These are phyloP conservation scores for Eustoma russellianum DNA, from an alignment of 257 asterid species.

Conservation along the genomic window DNA sequence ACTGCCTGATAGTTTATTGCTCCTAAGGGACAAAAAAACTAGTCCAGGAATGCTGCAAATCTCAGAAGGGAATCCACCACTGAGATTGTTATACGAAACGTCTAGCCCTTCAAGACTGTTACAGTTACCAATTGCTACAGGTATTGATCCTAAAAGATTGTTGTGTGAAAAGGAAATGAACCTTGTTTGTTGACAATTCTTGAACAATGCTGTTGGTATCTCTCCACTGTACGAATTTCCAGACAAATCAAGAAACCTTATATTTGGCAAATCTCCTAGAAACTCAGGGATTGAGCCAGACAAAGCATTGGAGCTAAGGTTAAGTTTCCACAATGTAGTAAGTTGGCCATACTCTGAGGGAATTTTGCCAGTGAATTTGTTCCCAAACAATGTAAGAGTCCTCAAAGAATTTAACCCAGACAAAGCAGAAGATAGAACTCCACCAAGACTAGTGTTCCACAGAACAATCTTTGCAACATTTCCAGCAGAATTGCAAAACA, in stretches of 20 bases:
- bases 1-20: slow-evolving; percentile 60
- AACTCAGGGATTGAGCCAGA: slow-evolving; percentile 82
- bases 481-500: slow-evolving; percentile 66
- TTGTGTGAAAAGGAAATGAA: slow-evolving; percentile 69
- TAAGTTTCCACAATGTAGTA: slow-evolving; percentile 72
- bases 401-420: slow-evolving; percentile 66
- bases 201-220: slow-evolving; percentile 67
- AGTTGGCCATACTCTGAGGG: slow-evolving; percentile 64
- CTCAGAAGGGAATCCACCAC: slow-evolving; percentile 53
- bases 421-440: slow-evolving; percentile 58
- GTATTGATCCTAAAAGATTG: slow-evolving; percentile 70
- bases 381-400: slow-evolving; percentile 68
- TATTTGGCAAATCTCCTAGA: slow-evolving; percentile 65
- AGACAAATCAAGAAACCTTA: slow-evolving; percentile 87
- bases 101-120: slow-evolving; percentile 80
- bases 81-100: slow-evolving; percentile 60
- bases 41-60: slow-evolving; percentile 50
- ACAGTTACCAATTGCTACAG: slow-evolving; percentile 57
- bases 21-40: slow-evolving; percentile 64
- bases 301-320: slow-evolving; percentile 82
- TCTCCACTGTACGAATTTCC: slow-evolving; percentile 57
- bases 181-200: slow-evolving; percentile 49
- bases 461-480: slow-evolving; percentile 75
- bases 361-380: slow-evolving; percentile 55
- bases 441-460: slow-evolving; percentile 78